These are phyloP conservation scores for Tulasnella calospora DNA, from an alignment of 768 basidiomycete species.

Conservation along the genomic window DNA sequence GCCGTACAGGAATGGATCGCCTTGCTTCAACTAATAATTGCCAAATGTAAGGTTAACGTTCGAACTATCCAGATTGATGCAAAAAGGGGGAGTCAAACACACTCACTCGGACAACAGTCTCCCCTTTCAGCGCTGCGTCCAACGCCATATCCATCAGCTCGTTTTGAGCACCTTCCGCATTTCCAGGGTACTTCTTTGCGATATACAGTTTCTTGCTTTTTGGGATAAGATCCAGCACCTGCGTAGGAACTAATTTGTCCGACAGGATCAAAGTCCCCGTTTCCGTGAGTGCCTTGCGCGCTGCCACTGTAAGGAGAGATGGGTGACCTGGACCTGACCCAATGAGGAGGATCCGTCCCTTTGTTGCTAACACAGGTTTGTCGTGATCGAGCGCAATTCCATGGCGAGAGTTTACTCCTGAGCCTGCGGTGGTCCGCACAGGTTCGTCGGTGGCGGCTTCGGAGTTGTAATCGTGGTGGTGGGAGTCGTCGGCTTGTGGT, in stretches of 20 bases:
- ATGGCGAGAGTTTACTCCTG: background rate
- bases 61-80: background rate
- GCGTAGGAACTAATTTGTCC: slow-evolving; percentile 91
- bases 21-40: slow-evolving; percentile 76
- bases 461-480: background rate
- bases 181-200: slow-evolving; percentile 95
- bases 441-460: background rate
- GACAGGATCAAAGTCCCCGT: slow-evolving; percentile 84
- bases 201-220: slow-evolving; percentile 64
- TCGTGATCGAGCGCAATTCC: slow-evolving; percentile 30
- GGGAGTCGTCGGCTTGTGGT: background rate
- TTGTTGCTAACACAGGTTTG: slow-evolving; percentile 33
- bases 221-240: slow-evolving; percentile 82
- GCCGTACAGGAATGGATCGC: slow-evolving; percentile 92
- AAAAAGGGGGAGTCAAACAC: background rate
- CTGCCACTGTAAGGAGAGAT: slow-evolving; percentile 82
- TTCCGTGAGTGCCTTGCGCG: slow-evolving; percentile 70
- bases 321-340: slow-evolving; percentile 97
- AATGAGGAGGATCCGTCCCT: slow-evolving; percentile 79
- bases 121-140: slow-evolving; percentile 69
- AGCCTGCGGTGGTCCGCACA: background rate
- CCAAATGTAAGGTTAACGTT: background rate
- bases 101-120: slow-evolving; percentile 81
- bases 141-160: slow-evolving; percentile 94
- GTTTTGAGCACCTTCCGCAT: slow-evolving; percentile 88